Percentiles rank a stretch among this genome's conserved stretches.
Conservation (phyloP, 768 basidiomycete species). For the Tephrocybe sp. region DNA sequence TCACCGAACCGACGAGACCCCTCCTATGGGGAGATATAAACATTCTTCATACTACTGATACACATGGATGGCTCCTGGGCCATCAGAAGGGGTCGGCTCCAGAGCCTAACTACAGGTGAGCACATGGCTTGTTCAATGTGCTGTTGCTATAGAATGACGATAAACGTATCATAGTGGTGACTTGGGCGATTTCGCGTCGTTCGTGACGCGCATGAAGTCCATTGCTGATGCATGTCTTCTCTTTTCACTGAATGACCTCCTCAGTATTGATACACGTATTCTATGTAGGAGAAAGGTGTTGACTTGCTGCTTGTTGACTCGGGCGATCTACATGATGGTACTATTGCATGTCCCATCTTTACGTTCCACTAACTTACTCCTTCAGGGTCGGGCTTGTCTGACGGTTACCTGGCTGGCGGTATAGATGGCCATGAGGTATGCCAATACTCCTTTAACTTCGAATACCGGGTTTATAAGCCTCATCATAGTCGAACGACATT, state of each 20-base stretch:
- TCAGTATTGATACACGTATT: background rate
- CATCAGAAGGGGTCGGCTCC: constrained; percentile 75
- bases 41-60: constrained; percentile 83
- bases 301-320: constrained; percentile 86
- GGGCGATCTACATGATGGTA: constrained; percentile 76
- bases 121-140: background rate
- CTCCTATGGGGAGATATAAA: constrained; percentile 90
- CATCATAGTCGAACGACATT: constrained; percentile 67
- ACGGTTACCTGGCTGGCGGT: constrained; percentile 69
- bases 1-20: constrained; percentile 58
- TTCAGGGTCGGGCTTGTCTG: constrained; percentile 70
- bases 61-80: constrained; percentile 68
- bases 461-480: background rate
- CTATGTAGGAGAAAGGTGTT: constrained; percentile 54
- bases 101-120: constrained; percentile 65
- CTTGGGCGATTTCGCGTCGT: constrained; percentile 80
- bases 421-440: constrained; percentile 72
- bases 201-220: constrained; percentile 77
- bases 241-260: background rate
- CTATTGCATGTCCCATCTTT: too few species aligned
- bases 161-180: constrained; percentile 38
- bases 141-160: background rate
- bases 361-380: too few species aligned
- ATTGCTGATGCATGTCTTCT: constrained; percentile 46
- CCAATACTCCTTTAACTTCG: background rate